Percentiles rank a stretch among this genome's conserved stretches.
phyloP scores from a whole-genome alignment of 75 land plant genomes.

The Pinus albicaulis region DNA sequence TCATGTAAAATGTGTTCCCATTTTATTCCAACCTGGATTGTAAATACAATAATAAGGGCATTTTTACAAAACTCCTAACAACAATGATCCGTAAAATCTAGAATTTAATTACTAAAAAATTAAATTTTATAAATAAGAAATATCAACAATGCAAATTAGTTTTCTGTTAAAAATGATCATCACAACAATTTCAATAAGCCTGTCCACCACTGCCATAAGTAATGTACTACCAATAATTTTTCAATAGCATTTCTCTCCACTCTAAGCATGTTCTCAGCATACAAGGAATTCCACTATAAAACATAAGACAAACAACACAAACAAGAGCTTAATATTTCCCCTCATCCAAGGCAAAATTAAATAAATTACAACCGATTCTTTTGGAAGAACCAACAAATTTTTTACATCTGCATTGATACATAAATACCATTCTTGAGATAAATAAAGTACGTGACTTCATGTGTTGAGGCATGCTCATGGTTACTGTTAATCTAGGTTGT shows the following conservation, averaged over 20 bases:
- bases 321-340: background rate
- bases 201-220: constrained; percentile 61
- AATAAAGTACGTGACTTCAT: too few relatives aligned
- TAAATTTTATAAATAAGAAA: background rate
- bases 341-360: background rate
- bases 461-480: background rate
- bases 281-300: constrained; percentile 49
- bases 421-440: background rate
- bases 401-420: background rate
- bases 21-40: constrained; percentile 65
- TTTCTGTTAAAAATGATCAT: constrained; percentile 16
- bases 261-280: constrained; percentile 78
- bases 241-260: constrained; percentile 41
- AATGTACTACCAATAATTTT: constrained; percentile 21
- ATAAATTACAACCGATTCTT: too few relatives aligned
- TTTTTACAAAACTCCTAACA: background rate
- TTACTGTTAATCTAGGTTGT: too few relatives aligned
- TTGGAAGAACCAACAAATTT: too few relatives aligned
- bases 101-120: background rate
- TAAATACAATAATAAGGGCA: background rate
- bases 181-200: constrained; percentile 85
- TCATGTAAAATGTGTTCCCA: constrained; percentile 78
- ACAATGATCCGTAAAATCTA: background rate
- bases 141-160: background rate
- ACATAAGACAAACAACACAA: background rate